Base-by-base conservation (phyloP, 208 protist species). In the Lotmaria passim region DNA sequence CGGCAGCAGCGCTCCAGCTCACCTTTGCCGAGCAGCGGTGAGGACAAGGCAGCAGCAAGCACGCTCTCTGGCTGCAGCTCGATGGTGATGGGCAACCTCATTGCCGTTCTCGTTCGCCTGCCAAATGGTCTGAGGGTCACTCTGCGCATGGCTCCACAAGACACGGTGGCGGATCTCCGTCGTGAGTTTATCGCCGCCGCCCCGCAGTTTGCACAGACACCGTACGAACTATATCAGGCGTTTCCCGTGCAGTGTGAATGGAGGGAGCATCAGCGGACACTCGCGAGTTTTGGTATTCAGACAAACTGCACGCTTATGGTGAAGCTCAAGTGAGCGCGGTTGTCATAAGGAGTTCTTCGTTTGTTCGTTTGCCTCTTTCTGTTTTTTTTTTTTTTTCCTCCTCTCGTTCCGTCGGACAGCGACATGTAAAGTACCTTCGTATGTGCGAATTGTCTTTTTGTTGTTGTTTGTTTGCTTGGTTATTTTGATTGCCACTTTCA, bases 141-240 rank as follows among this genome's bases (percentile, higher is more conserved):
- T 15, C 46, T 96, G 50, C 55, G 85, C 24, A 70, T 93, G 68
- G 14, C 52, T 14, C 82, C 79, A 0, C 69, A 78, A 7, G 75
- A 73, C 59, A 94, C 90, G 24, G 82, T 97, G 10, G 78, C 51
- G 7, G 76, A 87, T 15, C 58, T 97, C 44, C 80, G 91, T 1
- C 50, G 59, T 11, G 85, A 95, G 51, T 67, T 97, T n/a, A 21
- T 69, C 7, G 23, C 58, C 28, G 87, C 89, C 2, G 74, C 74
- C 10, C 87, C 90, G 14, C 67, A 79, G 19, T 89, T 92, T 44
- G 73, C 51, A 12, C 44, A 24, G 0, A 7, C 46, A 21, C 14
- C 28, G 2, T 97, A 89, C 78, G 90, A 96, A 67, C 73, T 97
- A 8, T 89, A 75, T 55, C 79, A 93, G 34, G 81, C 91, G 7